Evolutionary conservation across 306 rosid genomes (phyloP).

Genomic region (Pyrus betulifolia): DNA sequence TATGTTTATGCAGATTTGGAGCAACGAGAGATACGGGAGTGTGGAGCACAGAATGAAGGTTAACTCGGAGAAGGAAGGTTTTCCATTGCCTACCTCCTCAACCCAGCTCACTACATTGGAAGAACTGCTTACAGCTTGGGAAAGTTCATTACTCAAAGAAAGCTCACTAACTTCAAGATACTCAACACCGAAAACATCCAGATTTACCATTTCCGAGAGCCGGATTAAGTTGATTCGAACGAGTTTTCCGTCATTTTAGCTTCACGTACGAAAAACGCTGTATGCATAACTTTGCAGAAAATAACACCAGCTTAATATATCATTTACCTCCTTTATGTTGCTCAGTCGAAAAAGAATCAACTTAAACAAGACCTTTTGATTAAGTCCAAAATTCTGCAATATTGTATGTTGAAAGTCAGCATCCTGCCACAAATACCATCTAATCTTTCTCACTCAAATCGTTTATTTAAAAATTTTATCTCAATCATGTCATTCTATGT

Average conservation of each 20-base stretch:
- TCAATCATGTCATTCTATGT: too few species aligned
- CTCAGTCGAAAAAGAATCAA: too few species aligned
- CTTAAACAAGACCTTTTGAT: too few species aligned
- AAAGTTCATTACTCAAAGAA: constrained; percentile 32
- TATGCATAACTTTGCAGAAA: not conserved
- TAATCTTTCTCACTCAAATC: too few species aligned
- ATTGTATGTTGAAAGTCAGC: too few species aligned
- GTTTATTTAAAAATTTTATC: too few species aligned
- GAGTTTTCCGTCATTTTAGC: not conserved
- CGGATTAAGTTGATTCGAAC: not conserved
- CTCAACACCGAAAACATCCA: constrained; percentile 42
- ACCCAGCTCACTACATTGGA: constrained; percentile 44
- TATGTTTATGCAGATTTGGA: constrained; percentile 60
- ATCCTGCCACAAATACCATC: too few species aligned
- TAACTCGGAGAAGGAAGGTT: constrained; percentile 45
- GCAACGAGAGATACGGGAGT: constrained; percentile 65
- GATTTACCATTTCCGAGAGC: constrained; percentile 10
- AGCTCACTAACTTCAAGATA: constrained; percentile 34
- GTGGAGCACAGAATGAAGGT: constrained; percentile 72
- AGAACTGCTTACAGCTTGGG: constrained; percentile 55
- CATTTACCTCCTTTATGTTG: too few species aligned
- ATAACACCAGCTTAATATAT: not conserved
- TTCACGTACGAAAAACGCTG: not conserved
- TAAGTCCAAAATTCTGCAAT: too few species aligned
- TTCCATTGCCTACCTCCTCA: constrained; percentile 60